These are phyloP conservation scores for Saturnispora diversa DNA, from an alignment of 805 yeast species.

Conservation along the genomic window DNA sequence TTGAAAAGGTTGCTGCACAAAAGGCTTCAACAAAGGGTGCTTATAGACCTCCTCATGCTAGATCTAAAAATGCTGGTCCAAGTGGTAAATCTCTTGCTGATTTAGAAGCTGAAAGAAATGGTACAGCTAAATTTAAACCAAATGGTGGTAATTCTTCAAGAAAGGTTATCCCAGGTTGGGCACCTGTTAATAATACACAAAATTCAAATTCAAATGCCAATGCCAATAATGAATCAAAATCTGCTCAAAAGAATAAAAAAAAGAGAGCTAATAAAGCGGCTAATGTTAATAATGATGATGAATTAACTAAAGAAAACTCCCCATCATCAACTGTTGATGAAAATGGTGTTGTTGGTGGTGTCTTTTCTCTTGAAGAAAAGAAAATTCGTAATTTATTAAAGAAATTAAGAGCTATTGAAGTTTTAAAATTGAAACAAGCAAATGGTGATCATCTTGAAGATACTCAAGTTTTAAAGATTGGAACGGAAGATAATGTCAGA, in stretches of 20 bases:
- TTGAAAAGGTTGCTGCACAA: slow-evolving; percentile 33
- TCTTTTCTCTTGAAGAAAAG: slow-evolving; percentile 76
- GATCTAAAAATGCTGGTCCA: slow-evolving; percentile 38
- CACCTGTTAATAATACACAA: slow-evolving; percentile 23
- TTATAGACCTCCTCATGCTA: slow-evolving; percentile 93
- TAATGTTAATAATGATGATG: slow-evolving; percentile 13
- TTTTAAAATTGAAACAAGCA: slow-evolving; percentile 76
- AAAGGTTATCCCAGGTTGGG: slow-evolving; percentile 18
- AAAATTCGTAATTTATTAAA: slow-evolving; percentile 84
- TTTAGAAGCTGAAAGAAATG: slow-evolving; percentile 36
- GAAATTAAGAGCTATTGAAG: slow-evolving; percentile 92
- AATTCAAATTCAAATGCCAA: no score
- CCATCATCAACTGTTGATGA: slow-evolving; percentile 9
- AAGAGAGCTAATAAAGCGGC: slow-evolving; percentile 58
- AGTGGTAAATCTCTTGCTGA: slow-evolving; percentile 48
- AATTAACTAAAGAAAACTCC: slow-evolving; percentile 6
- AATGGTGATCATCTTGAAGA: slow-evolving; percentile 81
- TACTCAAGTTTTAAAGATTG: slow-evolving; percentile 84
- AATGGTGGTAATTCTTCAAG: slow-evolving; percentile 7
- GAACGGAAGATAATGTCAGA: slow-evolving; percentile 76
- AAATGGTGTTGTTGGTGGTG: slow-evolving; percentile 51
- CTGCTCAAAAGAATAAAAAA: slow-evolving; percentile 54
- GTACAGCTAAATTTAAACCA: slow-evolving; percentile 8
- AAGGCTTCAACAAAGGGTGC: slow-evolving; percentile 35
- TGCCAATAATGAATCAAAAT: slow-evolving; percentile 34